These are phyloP conservation scores for Antonospora locustae DNA, from an alignment of 371 early-diverging fungal species.

Conservation along the genomic window DNA sequence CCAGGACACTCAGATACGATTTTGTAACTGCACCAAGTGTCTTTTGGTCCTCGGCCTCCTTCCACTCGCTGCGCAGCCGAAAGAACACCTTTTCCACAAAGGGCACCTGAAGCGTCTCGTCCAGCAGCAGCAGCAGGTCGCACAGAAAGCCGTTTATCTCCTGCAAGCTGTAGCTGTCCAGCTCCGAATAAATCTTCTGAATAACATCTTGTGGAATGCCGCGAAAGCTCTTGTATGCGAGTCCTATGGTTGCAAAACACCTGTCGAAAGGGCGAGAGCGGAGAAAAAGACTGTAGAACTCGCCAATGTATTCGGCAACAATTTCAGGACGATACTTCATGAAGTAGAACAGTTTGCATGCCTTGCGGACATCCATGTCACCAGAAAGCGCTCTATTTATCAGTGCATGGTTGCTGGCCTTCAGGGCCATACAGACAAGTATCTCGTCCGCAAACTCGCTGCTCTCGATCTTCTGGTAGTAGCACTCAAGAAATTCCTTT, in stretches of 20 bases:
- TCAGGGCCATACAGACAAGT: constrained; percentile 21
- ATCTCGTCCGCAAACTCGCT: constrained; percentile 3
- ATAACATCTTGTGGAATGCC: constrained; percentile 27
- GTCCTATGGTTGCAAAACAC: constrained; percentile 44
- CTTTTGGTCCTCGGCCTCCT: constrained; percentile 9
- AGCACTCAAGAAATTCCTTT: background rate
- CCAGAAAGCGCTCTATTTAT: constrained; percentile 15
- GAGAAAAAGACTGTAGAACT: constrained; percentile 22
- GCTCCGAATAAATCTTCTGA: constrained; percentile 28
- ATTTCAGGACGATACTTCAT: constrained; percentile 11
- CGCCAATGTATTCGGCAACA: constrained; percentile 10
- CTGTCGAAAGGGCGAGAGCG: constrained; percentile 35
- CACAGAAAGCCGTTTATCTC: constrained; percentile 34
- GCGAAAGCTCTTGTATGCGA: constrained; percentile 27
- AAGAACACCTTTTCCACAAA: constrained; percentile 30
- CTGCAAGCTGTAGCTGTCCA: constrained; percentile 17
- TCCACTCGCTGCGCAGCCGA: constrained; percentile 34
- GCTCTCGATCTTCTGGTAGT: constrained; percentile 7
- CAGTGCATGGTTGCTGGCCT: constrained; percentile 20
- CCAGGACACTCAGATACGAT: constrained; percentile 19
- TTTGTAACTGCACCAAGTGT: constrained; percentile 22
- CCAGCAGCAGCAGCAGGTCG: constrained; percentile 27
- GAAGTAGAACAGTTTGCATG: constrained; percentile 31
- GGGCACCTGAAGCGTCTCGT: constrained; percentile 1
- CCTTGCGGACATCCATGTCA: constrained; percentile 18